A percentile compares a stretch with the other conserved stretches of the same genome.
These are phyloP conservation scores for Kluyveromyces marxianus DNA, from an alignment of 1,139 yeast species.

Conservation along the genomic window DNA sequence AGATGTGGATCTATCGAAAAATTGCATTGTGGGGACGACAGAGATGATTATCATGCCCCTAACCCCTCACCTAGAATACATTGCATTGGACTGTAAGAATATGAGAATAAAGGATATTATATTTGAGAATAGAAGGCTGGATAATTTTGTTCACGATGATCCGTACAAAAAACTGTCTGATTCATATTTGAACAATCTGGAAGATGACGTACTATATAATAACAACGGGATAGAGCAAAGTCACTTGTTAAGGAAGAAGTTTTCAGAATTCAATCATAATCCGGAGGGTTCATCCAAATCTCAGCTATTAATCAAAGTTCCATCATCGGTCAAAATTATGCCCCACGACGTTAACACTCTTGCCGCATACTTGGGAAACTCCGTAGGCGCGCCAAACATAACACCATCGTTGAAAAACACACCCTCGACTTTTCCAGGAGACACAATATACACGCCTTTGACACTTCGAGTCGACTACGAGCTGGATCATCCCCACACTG, in stretches of 20 bases:
- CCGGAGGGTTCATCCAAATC: slow-evolving; percentile 49
- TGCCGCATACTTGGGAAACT: slow-evolving; percentile 31
- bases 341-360: slow-evolving; percentile 46
- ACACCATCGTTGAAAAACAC: slow-evolving; percentile 35
- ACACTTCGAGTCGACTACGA: slow-evolving; percentile 63
- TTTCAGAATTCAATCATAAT: slow-evolving; percentile 55
- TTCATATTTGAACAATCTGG: slow-evolving; percentile 14
- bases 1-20: slow-evolving; percentile 55
- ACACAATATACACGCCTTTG: slow-evolving; percentile 60
- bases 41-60: slow-evolving; percentile 76
- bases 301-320: slow-evolving; percentile 64
- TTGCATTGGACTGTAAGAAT: slow-evolving; percentile 78
- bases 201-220: slow-evolving; percentile 14
- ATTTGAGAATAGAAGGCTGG: slow-evolving; percentile 50
- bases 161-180: slow-evolving; percentile 26
- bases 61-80: slow-evolving; percentile 46
- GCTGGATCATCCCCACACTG: slow-evolving; percentile 60
- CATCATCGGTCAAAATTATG: slow-evolving; percentile 59
- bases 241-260: slow-evolving; percentile 56
- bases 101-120: slow-evolving; percentile 55
- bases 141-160: slow-evolving; percentile 46
- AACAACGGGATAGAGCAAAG: slow-evolving; percentile 31
- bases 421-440: slow-evolving; percentile 29
- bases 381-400: slow-evolving; percentile 31
- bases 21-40: slow-evolving; percentile 60